Base-by-base conservation (phyloP, 2,329 filamentous ascomycete species). In the Peltaster fructicola region DNA sequence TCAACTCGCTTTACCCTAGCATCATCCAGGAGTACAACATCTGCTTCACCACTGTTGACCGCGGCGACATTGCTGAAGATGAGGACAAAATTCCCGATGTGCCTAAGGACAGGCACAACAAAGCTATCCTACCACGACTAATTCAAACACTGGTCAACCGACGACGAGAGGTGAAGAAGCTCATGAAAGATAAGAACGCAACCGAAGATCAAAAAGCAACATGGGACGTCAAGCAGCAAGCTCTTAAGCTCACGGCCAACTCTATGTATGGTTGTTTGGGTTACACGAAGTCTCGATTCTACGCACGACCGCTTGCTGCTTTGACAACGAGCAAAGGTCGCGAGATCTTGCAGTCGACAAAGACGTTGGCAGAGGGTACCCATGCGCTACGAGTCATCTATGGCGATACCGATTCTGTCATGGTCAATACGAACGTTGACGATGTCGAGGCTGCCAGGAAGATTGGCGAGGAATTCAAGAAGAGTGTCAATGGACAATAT, bases 21-120 rank as follows among this genome's bases (percentile, higher is more conserved):
- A 95, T 98, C 45, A 98, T 98, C 33, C 90, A 98, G 47, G 90
- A 98, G 63, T 98, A 73, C 58, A 98, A 98, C 53, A 98, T 98
- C 40, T 98, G 90, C 59, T 98, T 98, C 54, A 98, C 88, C 2
- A 98, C 90, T 0, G 82, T 98, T 5, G 79, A 95, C 33, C 66
- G 88, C 39, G 61, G 67, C 19, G 59, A 67, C 32, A 56, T 74
- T 40, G 76, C 69, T 16, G 72, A 84, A 20, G 77, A 88, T 24
- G 81, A 92, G 26, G 82, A 95, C 27, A 71, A 68, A 27, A 80
- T 95, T 2, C 88, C 88, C 1, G 80, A 91, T 32, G 76, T 93
- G 1, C 85, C 85, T 3, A 57, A 57, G 3, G 50, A 57, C 17
- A 69, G 78, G 26, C 71, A 85, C 45, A 69, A 74, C 0, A 74